Evolutionary conservation across 1,284 basidiomycete species (phyloP), one percentile per base, ranked within the genome.

Genomic region (Lignosus rhinocerotis): DNA sequence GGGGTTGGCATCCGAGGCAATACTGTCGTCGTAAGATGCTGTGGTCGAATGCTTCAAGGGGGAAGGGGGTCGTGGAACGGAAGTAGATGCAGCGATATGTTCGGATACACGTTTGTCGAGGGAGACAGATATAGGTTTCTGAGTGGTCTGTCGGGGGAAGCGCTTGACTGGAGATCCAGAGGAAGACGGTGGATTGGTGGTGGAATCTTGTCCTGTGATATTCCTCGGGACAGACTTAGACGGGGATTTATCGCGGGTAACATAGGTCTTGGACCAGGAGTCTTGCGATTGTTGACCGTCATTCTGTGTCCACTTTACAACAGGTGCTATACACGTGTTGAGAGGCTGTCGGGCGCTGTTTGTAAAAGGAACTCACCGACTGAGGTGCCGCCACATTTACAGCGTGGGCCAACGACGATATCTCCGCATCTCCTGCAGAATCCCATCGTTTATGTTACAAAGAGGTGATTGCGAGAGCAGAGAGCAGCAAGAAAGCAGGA

Each of bases 361-460:
- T 46, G 46, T 47, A 39, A 50, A 32, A 14, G 12, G 49, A 32
- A 66, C 73, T 58, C 46, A 91, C 90, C 90, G 59, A 90, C 90
- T 55, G 88, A 76, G 21, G 78, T 76, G 53, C 90, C 90, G 64
- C 90, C 90, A 72, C 90, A 92, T 74, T 84, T 87, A 72, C 90
- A 91, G 55, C 86, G 84, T 48, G 75, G 72, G 45, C 84, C 85
- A 45, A 78, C 68, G 31, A 92, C 89, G 60, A 92, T 91, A 62
- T 92, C 87, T 60, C 90, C 90, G 66, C 90, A 92, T 72, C 88
- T 80, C 62, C 88, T 80, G 74, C 90, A 92, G 66, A 92, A 92
- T 30, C 86, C 88, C 90, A 92, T 92, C 16, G 45, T 41, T 50
- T 45, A 53, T 53, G n/a, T 32, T 56, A 60, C 55, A 61, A 42